These are phyloP conservation scores for Rugosomyces carneus DNA, from an alignment of 1,284 basidiomycete species.

Conservation along the genomic window DNA sequence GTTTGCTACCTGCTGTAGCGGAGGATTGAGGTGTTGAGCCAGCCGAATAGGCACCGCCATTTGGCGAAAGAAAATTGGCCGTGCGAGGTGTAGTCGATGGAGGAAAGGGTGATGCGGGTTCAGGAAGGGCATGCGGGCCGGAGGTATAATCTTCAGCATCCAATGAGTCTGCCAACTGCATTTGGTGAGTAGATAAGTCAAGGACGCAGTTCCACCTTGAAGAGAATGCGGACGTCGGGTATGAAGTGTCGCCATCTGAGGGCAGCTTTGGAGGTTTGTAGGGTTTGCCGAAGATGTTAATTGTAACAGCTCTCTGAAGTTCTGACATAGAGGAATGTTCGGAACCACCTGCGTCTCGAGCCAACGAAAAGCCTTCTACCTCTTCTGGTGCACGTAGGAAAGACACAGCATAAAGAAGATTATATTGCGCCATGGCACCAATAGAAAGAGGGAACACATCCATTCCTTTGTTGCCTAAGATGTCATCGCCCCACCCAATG, in stretches of 20 bases:
- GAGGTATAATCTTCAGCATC: conserved; percentile 24
- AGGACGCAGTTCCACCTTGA: conserved; percentile 86
- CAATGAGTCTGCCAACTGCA: conserved; percentile 20
- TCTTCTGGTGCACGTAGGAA: conserved; percentile 66
- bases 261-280: conserved; percentile 28
- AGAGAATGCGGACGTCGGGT: conserved; percentile 68
- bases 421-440: conserved; percentile 71
- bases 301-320: conserved; percentile 69
- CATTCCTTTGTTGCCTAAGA: conserved; percentile 29
- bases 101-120: conserved; percentile 72
- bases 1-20: conserved; percentile 50
- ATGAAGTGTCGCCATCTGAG: conserved; percentile 25
- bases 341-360: conserved; percentile 19
- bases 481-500: conserved; percentile 60
- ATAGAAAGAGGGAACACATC: conserved; percentile 69
- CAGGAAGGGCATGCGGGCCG: conserved; percentile 52
- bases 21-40: conserved; percentile 23
- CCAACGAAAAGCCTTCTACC: conserved; percentile 39
- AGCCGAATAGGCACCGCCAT: conserved; percentile 17
- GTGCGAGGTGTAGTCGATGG: conserved; percentile 17
- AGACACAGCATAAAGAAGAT: conserved; percentile 79
- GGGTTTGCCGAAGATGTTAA: conserved; percentile 72
- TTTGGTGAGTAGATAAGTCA: conserved; percentile 55
- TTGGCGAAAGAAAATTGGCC: conserved; percentile 19
- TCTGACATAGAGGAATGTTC: conserved; percentile 29